Percentiles rank a stretch among this genome's conserved stretches.
Conservation (phyloP, 139 green algal genomes). For the Eudorina sp. region DNA sequence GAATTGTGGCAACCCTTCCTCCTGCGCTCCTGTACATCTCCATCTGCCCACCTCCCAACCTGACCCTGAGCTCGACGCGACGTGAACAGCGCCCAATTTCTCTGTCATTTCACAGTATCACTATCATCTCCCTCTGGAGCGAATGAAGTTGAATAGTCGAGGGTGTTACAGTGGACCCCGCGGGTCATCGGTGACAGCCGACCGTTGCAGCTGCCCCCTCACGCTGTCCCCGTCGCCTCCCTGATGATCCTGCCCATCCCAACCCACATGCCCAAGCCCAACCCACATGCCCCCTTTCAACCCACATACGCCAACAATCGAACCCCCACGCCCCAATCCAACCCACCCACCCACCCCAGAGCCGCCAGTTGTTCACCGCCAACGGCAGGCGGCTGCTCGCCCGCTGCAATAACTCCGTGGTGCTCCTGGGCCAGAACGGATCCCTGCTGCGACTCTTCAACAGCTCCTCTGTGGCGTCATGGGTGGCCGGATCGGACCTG, state of each 20-base stretch:
- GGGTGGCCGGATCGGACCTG: background rate
- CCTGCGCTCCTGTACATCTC: too few species aligned
- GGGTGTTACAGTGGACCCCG: too few species aligned
- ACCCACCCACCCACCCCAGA: background rate
- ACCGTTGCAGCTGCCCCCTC: too few species aligned
- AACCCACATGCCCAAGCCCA: background rate
- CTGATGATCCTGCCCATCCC: background rate
- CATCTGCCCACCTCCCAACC: too few species aligned
- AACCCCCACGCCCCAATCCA: background rate
- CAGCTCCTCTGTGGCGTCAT: background rate
- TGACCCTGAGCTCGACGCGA: too few species aligned
- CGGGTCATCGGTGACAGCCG: too few species aligned
- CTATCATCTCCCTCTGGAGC: too few species aligned
- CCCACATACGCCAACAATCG: background rate
- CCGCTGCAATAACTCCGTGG: slow-evolving; percentile 10
- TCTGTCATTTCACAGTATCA: too few species aligned
- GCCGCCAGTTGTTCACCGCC: background rate
- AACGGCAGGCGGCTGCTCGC: slow-evolving; percentile 27
- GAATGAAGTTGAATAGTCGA: too few species aligned
- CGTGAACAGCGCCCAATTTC: too few species aligned
- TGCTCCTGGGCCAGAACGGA: background rate
- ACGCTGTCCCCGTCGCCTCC: too few species aligned
- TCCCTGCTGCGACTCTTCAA: background rate
- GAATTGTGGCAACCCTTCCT: too few species aligned
- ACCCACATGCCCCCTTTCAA: background rate